Base-by-base conservation (phyloP, 208 protist species). In the Crithidia bombi region DNA sequence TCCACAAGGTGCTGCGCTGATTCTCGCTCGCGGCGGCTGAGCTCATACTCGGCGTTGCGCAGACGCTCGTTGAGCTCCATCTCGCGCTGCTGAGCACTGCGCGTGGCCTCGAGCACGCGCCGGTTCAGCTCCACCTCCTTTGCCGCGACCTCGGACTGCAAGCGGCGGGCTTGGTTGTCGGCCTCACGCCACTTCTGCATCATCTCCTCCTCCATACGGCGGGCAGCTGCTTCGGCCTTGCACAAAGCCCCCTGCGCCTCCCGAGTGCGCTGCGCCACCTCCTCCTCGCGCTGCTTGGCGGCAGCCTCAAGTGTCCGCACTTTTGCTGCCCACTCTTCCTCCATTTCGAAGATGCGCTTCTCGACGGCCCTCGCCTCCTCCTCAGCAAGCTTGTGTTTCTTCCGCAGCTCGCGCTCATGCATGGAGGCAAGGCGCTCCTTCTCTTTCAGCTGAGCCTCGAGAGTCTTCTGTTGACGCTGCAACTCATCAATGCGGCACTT, bases 61-160 rank as follows among this genome's bases (percentile, higher is more conserved):
- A 85, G 74, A 28, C 72, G 69, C 39, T 79, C 80, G 32, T 86
- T 72, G 32, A 86, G 54, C 52, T 86, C 80, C 9, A 38, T 44
- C 66, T 85, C 81, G 10, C 74, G 77, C 62, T 73, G 49, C 54
- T 84, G 58, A 3, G 78, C 80, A 14, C 76, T 56, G 33, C 65
- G 69, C 25, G 80, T 73, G 17, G 82, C 67, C 61, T 93, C 81
- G n/a, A 73, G 63, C 43, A 93, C 28, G 51, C 81, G 79, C 26
- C 64, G 59, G 50, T 85, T 78, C 43, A 88, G 78, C 67, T 93
- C 85, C 2, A 55, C 58, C 71, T 94, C 83, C 58, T 82, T 77
- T n/a, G 56, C 69, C n/a, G 74, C 76, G 56, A 77, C 63, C 67
- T 87, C 81, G 0, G 65, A 62, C 59, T 91, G 80, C 54, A 89